phyloP scores from a whole-genome alignment of 192 early-diverging fungal genomes.

The Chytriomyces sp. region DNA sequence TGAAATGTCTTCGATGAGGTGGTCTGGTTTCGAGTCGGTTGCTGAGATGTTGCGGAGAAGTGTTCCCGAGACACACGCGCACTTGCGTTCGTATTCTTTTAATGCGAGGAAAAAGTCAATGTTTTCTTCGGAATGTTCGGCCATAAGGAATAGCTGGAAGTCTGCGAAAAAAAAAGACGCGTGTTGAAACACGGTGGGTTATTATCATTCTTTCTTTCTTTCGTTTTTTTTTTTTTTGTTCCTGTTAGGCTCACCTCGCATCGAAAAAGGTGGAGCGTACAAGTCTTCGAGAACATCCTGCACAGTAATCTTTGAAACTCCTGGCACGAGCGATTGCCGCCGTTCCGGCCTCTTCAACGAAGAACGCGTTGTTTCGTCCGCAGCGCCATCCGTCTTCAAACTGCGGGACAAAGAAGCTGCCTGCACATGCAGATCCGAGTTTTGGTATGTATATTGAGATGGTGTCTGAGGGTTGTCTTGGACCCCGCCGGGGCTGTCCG shows the following conservation, averaged over 20 bases:
- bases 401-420: no score
- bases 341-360: no score
- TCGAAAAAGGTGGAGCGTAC: slow-evolving; percentile 22
- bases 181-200: not conserved
- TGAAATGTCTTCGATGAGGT: not conserved
- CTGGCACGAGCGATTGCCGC: no score
- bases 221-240: not conserved
- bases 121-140: not conserved
- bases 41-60: not conserved
- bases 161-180: not conserved
- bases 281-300: slow-evolving; percentile 20
- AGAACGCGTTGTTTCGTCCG: no score
- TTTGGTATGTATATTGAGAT: no score
- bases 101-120: not conserved
- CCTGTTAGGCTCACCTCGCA: not conserved
- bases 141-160: not conserved
- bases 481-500: no score
- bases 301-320: slow-evolving; percentile 9
- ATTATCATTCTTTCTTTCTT: not conserved
- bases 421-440: no score
- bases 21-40: not conserved
- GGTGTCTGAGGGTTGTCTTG: no score
- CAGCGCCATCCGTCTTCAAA: no score
- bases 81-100: not conserved
- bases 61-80: not conserved